phyloP scores from a whole-genome alignment of 805 yeast genomes.

The Brettanomyces custersianus region DNA sequence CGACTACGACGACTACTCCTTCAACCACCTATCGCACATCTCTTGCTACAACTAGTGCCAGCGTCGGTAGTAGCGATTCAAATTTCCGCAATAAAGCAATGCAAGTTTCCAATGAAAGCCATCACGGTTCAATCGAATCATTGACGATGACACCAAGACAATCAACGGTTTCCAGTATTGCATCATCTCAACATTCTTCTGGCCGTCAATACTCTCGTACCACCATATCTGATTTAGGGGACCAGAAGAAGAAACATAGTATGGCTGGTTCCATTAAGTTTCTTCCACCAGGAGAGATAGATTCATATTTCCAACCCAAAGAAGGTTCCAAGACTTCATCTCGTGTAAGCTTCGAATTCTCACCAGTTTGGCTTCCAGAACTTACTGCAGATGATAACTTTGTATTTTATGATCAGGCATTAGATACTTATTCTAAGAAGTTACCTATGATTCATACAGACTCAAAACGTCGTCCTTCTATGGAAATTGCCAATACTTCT shows the following conservation, averaged over 20 bases:
- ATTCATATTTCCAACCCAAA: conserved; percentile 17
- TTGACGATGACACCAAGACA: no score
- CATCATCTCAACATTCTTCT: neutral
- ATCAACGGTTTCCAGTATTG: neutral
- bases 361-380: conserved; percentile 54
- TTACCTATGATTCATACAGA: conserved; percentile 42
- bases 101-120: neutral
- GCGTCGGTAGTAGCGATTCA: neutral
- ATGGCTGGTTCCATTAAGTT: conserved; percentile 10
- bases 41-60: neutral
- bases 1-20: neutral
- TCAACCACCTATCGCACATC: neutral
- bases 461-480: conserved; percentile 13
- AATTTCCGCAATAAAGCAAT: no score
- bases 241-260: neutral
- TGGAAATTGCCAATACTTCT: conserved; percentile 13
- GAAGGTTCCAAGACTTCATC: conserved; percentile 8
- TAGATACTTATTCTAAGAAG: conserved; percentile 50
- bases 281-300: conserved; percentile 19
- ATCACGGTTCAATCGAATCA: neutral
- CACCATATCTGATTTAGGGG: neutral
- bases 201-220: neutral
- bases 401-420: conserved; percentile 50
- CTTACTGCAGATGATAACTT: conserved; percentile 46
- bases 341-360: conserved; percentile 21